Base-by-base conservation (phyloP, 129 eudicot genomes). In the Glebionis coronaria region DNA sequence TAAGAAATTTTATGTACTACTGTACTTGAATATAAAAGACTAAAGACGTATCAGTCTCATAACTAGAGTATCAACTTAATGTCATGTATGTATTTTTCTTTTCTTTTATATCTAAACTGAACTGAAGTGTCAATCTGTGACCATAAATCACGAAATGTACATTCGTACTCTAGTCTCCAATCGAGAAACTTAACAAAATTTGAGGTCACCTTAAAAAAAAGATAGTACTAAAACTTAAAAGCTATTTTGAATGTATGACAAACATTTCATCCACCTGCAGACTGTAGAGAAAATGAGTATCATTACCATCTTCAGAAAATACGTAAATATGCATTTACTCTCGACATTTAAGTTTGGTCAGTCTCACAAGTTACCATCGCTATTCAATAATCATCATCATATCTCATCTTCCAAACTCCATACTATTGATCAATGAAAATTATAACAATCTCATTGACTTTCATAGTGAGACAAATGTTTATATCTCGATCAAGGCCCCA, bases 261-360 rank as follows among this genome's bases (percentile, higher is more conserved):
- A 75, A 75, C 64, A 75, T 68, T 75, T 60, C 80, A 75, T 75
- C 80, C 74, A 60, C 18, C 25, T 40, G 79, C 68, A 68, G 68
- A 67, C 74, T 75, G 74, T 59, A 38, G 55, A 49, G 47, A 67
- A 75, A 74, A 58, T 58, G 68, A 42, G 44, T 53, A 75, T 75
- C 64, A 75, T 75, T 63, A 68, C 74, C 61, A 25, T 42, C 66
- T 67, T 67, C 79, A 75, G 74, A 68, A 59, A 60, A 40, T 29
- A 44, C 40, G 54, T 67, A 58, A 68, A 60, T 60, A 76, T 10
- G 56, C 42, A 74, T 75, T 67, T 38, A 56, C 63, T 64, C 56
- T 60, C 56, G 42, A 42, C 69, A 75, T 75, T 75, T 75, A 75
- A 68, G 74, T 52, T 68, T 62, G 59, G 52, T 75, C 80, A 60